Evolutionary conservation across 768 basidiomycete species (phyloP), one percentile per base, ranked within the genome.

Genomic region (Ramaria rubella): DNA sequence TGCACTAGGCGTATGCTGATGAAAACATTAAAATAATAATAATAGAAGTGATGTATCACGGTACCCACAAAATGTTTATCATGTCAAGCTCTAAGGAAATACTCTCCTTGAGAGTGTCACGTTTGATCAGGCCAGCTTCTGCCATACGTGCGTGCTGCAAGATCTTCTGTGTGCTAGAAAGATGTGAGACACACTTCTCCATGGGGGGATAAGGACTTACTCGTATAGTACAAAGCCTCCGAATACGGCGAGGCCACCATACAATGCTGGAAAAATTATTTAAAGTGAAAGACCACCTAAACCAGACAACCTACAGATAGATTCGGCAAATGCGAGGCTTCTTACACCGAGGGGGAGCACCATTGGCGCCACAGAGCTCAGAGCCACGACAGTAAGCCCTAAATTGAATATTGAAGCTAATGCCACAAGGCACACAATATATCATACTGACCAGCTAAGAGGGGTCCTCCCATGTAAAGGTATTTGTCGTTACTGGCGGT

Each of bases 201-300:
- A 17, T 19, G 40, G 9, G 40, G 23, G 23, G 40, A 8, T 17
- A 44, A 8, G 5, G 48, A 62, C 85, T 64, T 65, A 90, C 88
- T 94, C 91, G 63, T 82, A 94, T 21, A 94, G 81, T 7, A 93
- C 86, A 61, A 93, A 89, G 17, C 88, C 90, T 49, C 85, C 73
- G 65, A 95, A 94, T 1, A 94, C 86, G 14, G 89, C 92, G 29
- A 94, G 77, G 49, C 92, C 92, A 45, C 92, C 92, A 62, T 95
- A 94, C 3, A 94, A 77, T 17, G 84, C 54, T 55, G 44, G 21
- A 27, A 45, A 26, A 21, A 44, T 44, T 36, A n/a, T 54, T 21
- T n/a, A 21, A 15, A 26, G 5, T n/a, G n/a, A 42, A 38, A 23
- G 14, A 27, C 19, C 27, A 5, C 5, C 36, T n/a, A 55, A 23